These are phyloP conservation scores for Dorcoceras hygrometricum DNA, from an alignment of 257 asterid species.

Conservation along the genomic window DNA sequence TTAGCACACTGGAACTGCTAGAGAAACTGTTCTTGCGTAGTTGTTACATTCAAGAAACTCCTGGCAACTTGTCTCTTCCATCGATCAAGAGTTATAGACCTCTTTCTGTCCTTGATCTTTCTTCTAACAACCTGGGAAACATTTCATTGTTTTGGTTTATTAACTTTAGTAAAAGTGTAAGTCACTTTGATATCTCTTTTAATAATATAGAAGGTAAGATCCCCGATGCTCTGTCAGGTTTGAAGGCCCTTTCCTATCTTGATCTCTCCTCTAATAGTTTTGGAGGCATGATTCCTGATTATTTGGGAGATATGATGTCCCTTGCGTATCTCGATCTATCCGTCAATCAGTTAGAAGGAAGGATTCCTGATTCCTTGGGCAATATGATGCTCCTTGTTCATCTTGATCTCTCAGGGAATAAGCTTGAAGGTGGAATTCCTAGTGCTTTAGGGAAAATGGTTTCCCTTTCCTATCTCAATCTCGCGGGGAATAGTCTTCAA, in stretches of 20 bases:
- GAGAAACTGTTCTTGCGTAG: not conserved
- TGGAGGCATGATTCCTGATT: constrained; percentile 12
- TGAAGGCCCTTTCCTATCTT: constrained; percentile 19
- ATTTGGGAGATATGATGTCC: not conserved
- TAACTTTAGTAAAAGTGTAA: constrained; percentile 4
- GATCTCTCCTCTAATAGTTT: constrained; percentile 14
- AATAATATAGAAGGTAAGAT: constrained; percentile 15
- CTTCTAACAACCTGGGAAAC: constrained; percentile 14
- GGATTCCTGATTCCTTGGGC: constrained; percentile 20
- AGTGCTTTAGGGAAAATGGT: constrained; percentile 12
- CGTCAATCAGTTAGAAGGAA: not conserved
- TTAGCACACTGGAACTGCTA: not conserved
- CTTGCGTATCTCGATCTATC: constrained; percentile 19
- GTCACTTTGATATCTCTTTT: constrained; percentile 6
- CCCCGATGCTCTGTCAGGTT: not conserved
- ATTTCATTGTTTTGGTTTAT: constrained; percentile 17
- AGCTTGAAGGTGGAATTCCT: constrained; percentile 20
- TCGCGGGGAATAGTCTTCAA: constrained; percentile 17
- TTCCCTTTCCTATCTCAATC: constrained; percentile 11
- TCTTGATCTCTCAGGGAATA: constrained; percentile 20
- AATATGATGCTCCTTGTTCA: constrained; percentile 10
- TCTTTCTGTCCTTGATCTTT: constrained; percentile 20
- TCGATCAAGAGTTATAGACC: not conserved
- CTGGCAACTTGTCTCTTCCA: not conserved
- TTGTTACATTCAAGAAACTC: constrained; percentile 6